These are phyloP conservation scores for Ustilago cynodontis DNA, from an alignment of 1,284 basidiomycete species.

Conservation along the genomic window DNA sequence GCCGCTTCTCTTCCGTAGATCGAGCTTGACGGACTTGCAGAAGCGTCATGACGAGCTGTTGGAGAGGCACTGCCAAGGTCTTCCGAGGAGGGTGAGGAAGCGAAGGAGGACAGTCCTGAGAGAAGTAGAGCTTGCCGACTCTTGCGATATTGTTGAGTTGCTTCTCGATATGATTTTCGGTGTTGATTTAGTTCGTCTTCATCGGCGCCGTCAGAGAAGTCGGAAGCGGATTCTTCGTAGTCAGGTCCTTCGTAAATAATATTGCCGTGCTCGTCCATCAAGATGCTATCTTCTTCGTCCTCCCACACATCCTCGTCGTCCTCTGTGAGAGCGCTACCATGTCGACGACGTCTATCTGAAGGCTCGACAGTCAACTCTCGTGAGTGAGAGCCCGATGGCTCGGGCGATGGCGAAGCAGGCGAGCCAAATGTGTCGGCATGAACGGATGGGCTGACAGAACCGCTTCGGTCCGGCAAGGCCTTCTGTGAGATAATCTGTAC, in stretches of 20 bases:
- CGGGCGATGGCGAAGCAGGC: background rate
- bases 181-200: slow-evolving; percentile 30
- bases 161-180: slow-evolving; percentile 43
- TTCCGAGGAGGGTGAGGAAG: slow-evolving; percentile 40
- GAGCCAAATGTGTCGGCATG: background rate
- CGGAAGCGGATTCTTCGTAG: slow-evolving; percentile 38
- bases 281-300: slow-evolving; percentile 41
- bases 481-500: background rate
- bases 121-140: slow-evolving; percentile 51
- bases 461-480: background rate
- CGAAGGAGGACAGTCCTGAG: slow-evolving; percentile 43
- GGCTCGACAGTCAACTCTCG: slow-evolving; percentile 20
- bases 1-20: slow-evolving; percentile 7
- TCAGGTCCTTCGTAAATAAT: slow-evolving; percentile 30
- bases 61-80: slow-evolving; percentile 22
- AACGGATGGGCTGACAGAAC: background rate
- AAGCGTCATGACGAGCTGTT: slow-evolving; percentile 21
- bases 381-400: slow-evolving; percentile 10
- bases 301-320: slow-evolving; percentile 56
- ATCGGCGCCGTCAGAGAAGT: slow-evolving; percentile 32
- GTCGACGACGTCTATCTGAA: slow-evolving; percentile 1
- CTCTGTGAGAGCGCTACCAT: slow-evolving; percentile 4
- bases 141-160: slow-evolving; percentile 46
- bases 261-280: slow-evolving; percentile 34
- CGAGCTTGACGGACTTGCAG: slow-evolving; percentile 31